Base-by-base conservation (phyloP, 2,329 filamentous ascomycete genomes). In the Ophiosphaerella herpotricha region DNA sequence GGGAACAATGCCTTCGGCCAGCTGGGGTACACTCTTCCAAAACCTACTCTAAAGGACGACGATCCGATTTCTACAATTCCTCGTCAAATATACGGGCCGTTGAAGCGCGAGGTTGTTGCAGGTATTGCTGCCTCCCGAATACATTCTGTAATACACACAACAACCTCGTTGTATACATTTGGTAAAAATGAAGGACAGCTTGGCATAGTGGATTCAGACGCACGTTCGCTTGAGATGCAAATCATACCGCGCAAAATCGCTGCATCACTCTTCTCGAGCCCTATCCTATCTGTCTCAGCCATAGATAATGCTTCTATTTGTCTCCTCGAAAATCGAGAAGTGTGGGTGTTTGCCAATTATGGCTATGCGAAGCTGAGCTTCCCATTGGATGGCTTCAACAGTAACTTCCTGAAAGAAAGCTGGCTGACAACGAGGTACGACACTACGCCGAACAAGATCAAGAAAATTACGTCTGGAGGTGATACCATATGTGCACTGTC, bases 161-260 rank as follows among this genome's bases (percentile, higher is more conserved):
- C 83, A 1, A 84, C 85, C 0, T 90, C 90, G 1, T 76, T 99
- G 1, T 99, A 90, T 68, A 96, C 91, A 2, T 99, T 96, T 81
- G 94, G 94, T 18, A 95, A 94, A 64, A 99, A 97, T 63, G 86
- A 91, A 61, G 94, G 94, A 1, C 94, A 99, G 71, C 82, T 99
- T 39, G 94, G 91, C 5, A 81, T 99, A 45, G 91, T 97, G 76
- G 94, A 97, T 70, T 93, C 94, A 0, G 93, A 97, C 74, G 95
- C 94, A 23, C 85, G 92, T 39, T 97, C 91, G 0, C 81, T 97
- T 5, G 90, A 94, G 60, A 77, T 88, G n/a, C 94, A 97, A 67
- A 76, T 82, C 16, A 85, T 84, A 0, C 94, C 94, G 21, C 85
- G 94, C 39, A 93, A 89, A 67, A 92, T 99, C 37, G 92, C 91